Evolutionary conservation across 176 grass and related monocot species (phyloP).

Genomic region (Phragmites australis): DNA sequence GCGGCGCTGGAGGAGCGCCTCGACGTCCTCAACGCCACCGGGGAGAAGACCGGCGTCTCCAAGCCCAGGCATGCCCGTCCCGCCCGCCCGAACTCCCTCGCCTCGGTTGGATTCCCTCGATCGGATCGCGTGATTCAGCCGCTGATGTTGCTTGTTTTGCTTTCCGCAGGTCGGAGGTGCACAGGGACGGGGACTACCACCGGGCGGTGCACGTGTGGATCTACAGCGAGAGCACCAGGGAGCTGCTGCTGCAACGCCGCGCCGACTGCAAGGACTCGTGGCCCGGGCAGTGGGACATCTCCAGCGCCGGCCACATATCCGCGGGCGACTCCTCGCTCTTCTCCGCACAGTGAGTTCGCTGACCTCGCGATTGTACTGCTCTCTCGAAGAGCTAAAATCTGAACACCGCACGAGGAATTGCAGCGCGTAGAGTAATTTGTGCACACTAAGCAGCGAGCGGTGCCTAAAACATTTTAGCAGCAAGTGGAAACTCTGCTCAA

Average conservation of each 20-base stretch:
- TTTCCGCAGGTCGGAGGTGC: slow-evolving; percentile 64
- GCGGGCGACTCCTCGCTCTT: slow-evolving; percentile 84
- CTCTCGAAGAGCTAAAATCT: background rate
- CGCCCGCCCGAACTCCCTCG: background rate
- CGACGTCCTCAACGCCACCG: slow-evolving; percentile 69
- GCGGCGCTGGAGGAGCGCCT: slow-evolving; percentile 68
- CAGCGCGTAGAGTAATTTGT: background rate
- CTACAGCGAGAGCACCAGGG: slow-evolving; percentile 80
- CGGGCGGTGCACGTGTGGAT: slow-evolving; percentile 90
- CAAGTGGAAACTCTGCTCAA: background rate
- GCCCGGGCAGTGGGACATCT: slow-evolving; percentile 92
- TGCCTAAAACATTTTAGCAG: background rate
- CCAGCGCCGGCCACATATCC: slow-evolving; percentile 85
- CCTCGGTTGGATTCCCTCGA: slow-evolving; percentile 17
- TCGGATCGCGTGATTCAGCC: background rate
- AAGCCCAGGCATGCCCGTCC: slow-evolving; percentile 61
- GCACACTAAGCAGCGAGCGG: background rate
- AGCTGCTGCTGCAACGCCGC: slow-evolving; percentile 82
- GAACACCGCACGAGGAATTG: background rate
- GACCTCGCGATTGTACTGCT: background rate
- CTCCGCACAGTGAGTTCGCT: slow-evolving; percentile 62
- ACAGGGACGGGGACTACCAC: slow-evolving; percentile 80
- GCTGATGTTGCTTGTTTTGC: background rate
- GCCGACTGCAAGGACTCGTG: slow-evolving; percentile 93
- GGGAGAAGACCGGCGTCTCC: slow-evolving; percentile 85